phyloP scores from a whole-genome alignment of 1,284 basidiomycete genomes.

The Cryptococcus sp. region DNA sequence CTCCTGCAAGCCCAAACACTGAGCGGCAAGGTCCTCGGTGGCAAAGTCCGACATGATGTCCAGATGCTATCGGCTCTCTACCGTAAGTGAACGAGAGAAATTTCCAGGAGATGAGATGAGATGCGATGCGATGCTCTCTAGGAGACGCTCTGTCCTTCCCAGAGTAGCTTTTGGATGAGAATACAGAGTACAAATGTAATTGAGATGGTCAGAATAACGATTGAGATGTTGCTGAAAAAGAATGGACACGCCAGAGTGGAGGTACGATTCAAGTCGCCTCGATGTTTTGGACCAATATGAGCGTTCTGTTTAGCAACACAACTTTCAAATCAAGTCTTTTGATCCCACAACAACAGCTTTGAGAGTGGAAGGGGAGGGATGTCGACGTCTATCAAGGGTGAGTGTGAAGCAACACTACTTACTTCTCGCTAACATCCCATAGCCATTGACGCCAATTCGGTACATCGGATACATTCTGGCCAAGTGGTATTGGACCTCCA shows the following conservation, averaged over 20 bases:
- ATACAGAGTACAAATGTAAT: no score
- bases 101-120: no score
- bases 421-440: background rate
- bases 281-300: no score
- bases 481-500: constrained; percentile 95
- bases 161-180: no score
- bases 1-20: constrained; percentile 26
- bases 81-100: no score
- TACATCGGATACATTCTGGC: constrained; percentile 85
- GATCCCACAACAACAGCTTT: no score
- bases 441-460: constrained; percentile 72
- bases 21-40: background rate
- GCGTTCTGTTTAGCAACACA: no score
- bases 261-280: constrained; percentile 2
- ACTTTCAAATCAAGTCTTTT: no score
- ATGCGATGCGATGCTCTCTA: no score
- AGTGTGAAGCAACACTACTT: background rate
- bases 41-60: background rate
- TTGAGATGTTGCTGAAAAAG: background rate
- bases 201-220: no score
- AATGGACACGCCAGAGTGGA: constrained; percentile 9
- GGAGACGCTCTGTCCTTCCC: no score
- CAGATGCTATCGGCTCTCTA: background rate
- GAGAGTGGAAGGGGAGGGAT: constrained; percentile 1
- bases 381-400: constrained; percentile 20